Evolutionary conservation across 2,329 filamentous ascomycete genomes (phyloP).

Genomic region (Hirsutella rhossiliensis): DNA sequence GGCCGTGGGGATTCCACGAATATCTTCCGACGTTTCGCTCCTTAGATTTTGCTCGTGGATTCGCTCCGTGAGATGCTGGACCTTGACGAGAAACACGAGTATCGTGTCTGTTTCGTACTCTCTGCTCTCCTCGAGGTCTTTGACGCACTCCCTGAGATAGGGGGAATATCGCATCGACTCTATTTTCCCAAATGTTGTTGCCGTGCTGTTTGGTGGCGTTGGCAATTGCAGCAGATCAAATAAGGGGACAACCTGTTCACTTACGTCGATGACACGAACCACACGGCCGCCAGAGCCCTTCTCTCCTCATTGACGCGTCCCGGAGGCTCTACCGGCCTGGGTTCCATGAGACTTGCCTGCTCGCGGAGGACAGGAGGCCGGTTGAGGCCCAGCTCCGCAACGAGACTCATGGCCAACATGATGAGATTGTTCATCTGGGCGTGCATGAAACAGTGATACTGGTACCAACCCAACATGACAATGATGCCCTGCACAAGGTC

Average conservation of each 20-base stretch:
- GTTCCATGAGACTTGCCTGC: constrained; percentile 28
- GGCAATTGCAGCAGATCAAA: neutral
- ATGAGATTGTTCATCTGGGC: constrained; percentile 39
- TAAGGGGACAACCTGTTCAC: constrained; percentile 8
- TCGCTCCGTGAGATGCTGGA: constrained; percentile 39
- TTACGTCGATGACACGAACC: constrained; percentile 42
- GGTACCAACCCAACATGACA: constrained; percentile 37
- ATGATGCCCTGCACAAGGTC: constrained; percentile 37
- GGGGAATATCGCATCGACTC: constrained; percentile 38
- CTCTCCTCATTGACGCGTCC: constrained; percentile 37
- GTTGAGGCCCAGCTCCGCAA: constrained; percentile 34
- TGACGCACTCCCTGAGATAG: constrained; percentile 39
- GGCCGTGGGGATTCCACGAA: constrained; percentile 22
- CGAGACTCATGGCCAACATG: constrained; percentile 32
- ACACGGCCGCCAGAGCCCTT: constrained; percentile 38
- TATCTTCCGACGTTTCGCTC: constrained; percentile 21
- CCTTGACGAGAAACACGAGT: constrained; percentile 32
- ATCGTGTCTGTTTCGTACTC: constrained; percentile 35
- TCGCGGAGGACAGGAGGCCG: constrained; percentile 27
- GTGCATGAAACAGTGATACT: constrained; percentile 42
- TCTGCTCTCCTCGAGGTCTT: constrained; percentile 25
- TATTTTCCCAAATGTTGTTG: constrained; percentile 28
- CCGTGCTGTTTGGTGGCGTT: constrained; percentile 17
- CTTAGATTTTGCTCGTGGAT: constrained; percentile 28
- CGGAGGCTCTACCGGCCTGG: constrained; percentile 23